phyloP scores from a whole-genome alignment of 2,329 filamentous ascomycete genomes.

The Alternaria infectoria region DNA sequence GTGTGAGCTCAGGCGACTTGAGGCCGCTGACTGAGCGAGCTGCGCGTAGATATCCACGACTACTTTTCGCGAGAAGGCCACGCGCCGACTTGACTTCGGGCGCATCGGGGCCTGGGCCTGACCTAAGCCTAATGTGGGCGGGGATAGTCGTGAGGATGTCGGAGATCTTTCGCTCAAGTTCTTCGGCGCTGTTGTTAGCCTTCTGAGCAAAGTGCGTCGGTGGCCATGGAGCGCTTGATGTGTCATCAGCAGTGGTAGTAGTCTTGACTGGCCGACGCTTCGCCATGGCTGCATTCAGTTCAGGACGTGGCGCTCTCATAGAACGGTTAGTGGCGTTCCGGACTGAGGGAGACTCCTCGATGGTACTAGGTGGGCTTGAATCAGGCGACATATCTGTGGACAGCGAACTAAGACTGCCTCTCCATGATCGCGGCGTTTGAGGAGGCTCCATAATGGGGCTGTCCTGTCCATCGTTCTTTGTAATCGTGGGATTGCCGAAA shows the following conservation, averaged over 20 bases:
- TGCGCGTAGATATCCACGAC: conserved; percentile 41
- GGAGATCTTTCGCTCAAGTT: conserved; percentile 80
- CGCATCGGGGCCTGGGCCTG: conserved; percentile 37
- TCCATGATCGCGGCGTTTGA: conserved; percentile 40
- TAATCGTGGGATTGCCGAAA: conserved; percentile 26
- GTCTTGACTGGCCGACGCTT: conserved; percentile 45
- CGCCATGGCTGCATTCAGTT: conserved; percentile 52
- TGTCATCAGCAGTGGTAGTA: conserved; percentile 48
- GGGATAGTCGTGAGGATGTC: conserved; percentile 80
- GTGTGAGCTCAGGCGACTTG: conserved; percentile 45
- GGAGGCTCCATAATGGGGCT: conserved; percentile 24
- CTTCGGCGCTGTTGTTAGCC: conserved; percentile 54
- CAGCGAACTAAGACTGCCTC: conserved; percentile 39
- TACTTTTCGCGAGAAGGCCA: conserved; percentile 34
- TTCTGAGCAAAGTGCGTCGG: conserved; percentile 44
- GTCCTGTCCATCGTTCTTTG: conserved; percentile 23
- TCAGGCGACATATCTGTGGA: conserved; percentile 39
- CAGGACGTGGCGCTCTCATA: conserved; percentile 42
- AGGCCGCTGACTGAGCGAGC: conserved; percentile 40
- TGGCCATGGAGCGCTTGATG: conserved; percentile 40
- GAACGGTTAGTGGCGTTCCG: conserved; percentile 36
- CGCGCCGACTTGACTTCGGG: conserved; percentile 39
- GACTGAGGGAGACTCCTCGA: conserved; percentile 47
- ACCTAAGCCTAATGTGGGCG: conserved; percentile 75
- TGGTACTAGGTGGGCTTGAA: conserved; percentile 37